Conservation (phyloP, 2,329 filamentous ascomycete species). For the Colletotrichum godetiae region DNA sequence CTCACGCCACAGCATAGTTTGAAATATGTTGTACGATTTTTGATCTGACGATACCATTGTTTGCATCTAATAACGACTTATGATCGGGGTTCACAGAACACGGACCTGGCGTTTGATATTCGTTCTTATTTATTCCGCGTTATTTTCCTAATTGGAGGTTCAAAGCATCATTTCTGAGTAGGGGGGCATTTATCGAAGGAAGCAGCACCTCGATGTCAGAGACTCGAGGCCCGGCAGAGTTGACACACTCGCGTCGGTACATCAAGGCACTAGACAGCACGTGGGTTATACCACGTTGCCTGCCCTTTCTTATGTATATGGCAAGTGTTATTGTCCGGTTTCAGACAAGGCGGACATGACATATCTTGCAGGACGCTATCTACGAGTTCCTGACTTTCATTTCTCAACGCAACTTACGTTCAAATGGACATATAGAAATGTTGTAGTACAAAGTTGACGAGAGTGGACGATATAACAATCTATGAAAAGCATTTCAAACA, state of each 20-base stretch:
- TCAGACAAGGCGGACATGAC: background rate
- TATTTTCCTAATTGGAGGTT: conserved; percentile 5
- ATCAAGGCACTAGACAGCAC: background rate
- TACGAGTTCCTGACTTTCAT: background rate
- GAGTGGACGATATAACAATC: conserved; percentile 13
- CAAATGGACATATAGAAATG: conserved; percentile 29
- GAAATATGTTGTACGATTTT: conserved; percentile 32
- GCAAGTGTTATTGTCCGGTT: background rate
- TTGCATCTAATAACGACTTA: conserved; percentile 36
- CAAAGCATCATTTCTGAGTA: background rate
- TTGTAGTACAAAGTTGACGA: conserved; percentile 17
- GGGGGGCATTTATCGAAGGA: background rate
- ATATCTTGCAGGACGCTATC: background rate
- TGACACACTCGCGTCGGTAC: background rate
- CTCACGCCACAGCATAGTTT: conserved; percentile 25
- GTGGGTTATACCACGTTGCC: background rate
- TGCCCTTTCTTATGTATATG: background rate
- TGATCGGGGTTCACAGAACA: conserved; percentile 28
- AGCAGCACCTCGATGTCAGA: background rate
- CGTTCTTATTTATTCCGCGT: conserved; percentile 18
- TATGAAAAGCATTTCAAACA: conserved; percentile 20
- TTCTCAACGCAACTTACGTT: conserved; percentile 13
- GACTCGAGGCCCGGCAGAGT: background rate
- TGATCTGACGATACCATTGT: conserved; percentile 34
- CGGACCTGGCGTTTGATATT: conserved; percentile 32